A percentile compares a stretch with the other conserved stretches of the same genome.
Conservation (phyloP, 2,329 filamentous ascomycete species). For the Diplodia corticola region DNA sequence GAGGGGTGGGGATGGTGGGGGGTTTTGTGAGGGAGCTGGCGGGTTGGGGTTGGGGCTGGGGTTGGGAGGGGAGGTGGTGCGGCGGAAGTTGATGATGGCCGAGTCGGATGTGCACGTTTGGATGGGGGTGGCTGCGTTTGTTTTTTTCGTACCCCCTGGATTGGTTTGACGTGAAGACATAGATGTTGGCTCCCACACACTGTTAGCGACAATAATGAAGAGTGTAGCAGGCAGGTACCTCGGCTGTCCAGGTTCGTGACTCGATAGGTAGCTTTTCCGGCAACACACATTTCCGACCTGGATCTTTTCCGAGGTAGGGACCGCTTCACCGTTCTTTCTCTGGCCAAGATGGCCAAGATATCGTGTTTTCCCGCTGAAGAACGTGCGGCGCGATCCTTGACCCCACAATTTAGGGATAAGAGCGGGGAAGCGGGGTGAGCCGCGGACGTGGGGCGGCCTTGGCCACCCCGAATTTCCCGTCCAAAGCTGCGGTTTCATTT, state of each 20-base stretch:
- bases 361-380: not conserved
- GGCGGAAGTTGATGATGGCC: no score
- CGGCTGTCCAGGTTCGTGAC: not conserved
- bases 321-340: not conserved
- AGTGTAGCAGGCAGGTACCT: no score
- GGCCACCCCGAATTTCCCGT: not conserved
- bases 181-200: no score
- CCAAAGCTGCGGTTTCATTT: not conserved
- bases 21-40: no score
- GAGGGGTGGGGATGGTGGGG: no score
- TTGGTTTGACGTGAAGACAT: no score
- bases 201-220: no score
- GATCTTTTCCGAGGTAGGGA: not conserved
- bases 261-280: not conserved
- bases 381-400: not conserved
- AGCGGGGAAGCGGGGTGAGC: conserved; percentile 8
- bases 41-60: not conserved
- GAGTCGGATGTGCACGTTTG: no score
- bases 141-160: no score
- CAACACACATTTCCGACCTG: not conserved
- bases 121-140: no score
- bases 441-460: not conserved
- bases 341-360: not conserved
- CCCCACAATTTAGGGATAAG: not conserved
- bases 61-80: no score